phyloP scores from a whole-genome alignment of 2,329 filamentous ascomycete genomes.

The Fusarium anguioides region DNA sequence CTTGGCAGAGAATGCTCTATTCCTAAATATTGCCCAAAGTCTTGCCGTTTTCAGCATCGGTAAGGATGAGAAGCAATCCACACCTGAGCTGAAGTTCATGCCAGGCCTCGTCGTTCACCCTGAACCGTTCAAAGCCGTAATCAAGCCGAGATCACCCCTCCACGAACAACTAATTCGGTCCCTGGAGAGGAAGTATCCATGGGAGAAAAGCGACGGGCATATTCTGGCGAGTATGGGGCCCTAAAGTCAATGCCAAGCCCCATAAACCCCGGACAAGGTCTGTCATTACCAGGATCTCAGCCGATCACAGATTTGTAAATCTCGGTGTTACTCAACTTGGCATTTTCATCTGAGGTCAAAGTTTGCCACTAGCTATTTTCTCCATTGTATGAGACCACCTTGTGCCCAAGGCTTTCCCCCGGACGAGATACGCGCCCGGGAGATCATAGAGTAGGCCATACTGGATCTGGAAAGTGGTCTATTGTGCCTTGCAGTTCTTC shows the following conservation, averaged over 20 bases:
- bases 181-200: conserved; percentile 29
- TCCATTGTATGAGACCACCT: not conserved
- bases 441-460: not conserved
- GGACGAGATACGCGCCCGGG: conserved; percentile 5
- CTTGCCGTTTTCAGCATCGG: conserved; percentile 59
- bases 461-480: not conserved
- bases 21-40: conserved; percentile 52
- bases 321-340: not conserved
- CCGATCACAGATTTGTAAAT: not conserved
- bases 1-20: conserved; percentile 47
- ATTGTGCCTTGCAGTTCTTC: not conserved
- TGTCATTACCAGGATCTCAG: conserved; percentile 1
- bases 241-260: not conserved
- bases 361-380: not conserved
- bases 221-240: conserved; percentile 11
- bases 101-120: conserved; percentile 35
- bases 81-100: conserved; percentile 10
- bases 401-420: not conserved
- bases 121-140: conserved; percentile 15
- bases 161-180: conserved; percentile 23
- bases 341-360: not conserved
- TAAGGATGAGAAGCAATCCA: not conserved
- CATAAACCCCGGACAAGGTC: not conserved
- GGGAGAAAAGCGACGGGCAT: conserved; percentile 28
- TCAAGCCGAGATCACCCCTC: conserved; percentile 22